Evolutionary conservation across 352 stramenopile genomes (phyloP).

Genomic region (Phytophthora lateralis): DNA sequence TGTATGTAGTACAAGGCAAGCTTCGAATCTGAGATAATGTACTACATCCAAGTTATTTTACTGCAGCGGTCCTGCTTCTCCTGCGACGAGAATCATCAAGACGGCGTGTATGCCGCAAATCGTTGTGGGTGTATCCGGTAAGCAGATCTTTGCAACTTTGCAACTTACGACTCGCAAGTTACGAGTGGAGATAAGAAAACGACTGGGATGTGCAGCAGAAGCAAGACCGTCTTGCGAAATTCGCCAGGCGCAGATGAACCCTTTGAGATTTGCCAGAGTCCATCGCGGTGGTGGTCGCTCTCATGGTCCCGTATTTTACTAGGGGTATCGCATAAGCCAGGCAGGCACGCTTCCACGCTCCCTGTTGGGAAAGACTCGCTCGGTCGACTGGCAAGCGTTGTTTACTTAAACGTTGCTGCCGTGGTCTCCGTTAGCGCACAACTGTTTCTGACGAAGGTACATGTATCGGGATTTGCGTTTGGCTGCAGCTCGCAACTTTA

Average conservation of each 20-base stretch:
- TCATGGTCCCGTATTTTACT: not conserved
- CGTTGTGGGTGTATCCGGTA: no score
- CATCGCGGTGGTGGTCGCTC: not conserved
- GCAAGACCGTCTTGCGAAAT: conserved; percentile 8
- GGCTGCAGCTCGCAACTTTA: not conserved
- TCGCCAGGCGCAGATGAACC: conserved; percentile 7
- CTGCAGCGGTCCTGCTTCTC: no score
- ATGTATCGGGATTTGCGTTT: not conserved
- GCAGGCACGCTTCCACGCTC: not conserved
- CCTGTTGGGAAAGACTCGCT: no score
- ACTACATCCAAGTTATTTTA: no score
- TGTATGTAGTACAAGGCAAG: no score
- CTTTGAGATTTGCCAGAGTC: not conserved
- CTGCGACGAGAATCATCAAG: not conserved
- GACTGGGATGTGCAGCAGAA: not conserved
- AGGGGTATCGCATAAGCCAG: not conserved
- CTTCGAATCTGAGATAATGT: no score
- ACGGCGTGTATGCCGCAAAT: not conserved
- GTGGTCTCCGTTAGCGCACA: not conserved
- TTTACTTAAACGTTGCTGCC: not conserved
- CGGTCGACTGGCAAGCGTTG: not conserved
- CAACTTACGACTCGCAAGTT: no score
- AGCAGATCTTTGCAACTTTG: not conserved
- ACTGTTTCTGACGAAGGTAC: not conserved
- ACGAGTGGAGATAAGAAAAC: not conserved